phyloP scores from a whole-genome alignment of 495 filamentous ascomycete genomes.

The Letharia columbiana region DNA sequence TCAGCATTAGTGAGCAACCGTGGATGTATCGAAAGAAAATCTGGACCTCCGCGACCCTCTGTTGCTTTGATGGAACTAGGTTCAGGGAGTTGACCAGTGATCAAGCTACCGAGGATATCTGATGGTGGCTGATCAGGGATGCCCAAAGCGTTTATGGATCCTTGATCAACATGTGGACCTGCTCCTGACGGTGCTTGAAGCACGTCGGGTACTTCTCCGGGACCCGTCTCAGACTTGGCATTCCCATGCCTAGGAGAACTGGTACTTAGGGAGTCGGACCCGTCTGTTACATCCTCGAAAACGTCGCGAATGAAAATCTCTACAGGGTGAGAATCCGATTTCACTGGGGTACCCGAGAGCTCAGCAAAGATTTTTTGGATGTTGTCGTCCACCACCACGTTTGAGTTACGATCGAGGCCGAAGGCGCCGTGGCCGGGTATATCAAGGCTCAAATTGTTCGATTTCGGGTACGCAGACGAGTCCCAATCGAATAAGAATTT shows the following conservation, averaged over 20 bases:
- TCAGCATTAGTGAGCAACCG: neutral
- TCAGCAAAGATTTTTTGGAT: conserved; percentile 2
- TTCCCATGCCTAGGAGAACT: neutral
- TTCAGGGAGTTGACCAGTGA: too few relatives aligned
- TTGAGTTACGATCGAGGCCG: neutral
- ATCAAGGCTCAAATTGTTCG: neutral
- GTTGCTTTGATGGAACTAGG: neutral
- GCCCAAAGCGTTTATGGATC: too few relatives aligned
- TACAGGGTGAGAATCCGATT: neutral
- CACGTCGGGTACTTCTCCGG: neutral
- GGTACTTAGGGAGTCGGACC: neutral
- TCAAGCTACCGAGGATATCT: too few relatives aligned
- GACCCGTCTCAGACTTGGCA: neutral
- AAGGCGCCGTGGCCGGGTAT: neutral
- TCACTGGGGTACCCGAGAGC: neutral
- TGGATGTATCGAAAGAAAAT: neutral
- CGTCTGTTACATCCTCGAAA: neutral
- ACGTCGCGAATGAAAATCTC: neutral
- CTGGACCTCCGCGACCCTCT: neutral
- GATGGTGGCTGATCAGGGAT: too few relatives aligned
- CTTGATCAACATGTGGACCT: too few relatives aligned
- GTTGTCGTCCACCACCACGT: neutral
- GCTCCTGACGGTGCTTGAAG: neutral
- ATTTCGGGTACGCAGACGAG: neutral
- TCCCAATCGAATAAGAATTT: neutral